phyloP scores from a whole-genome alignment of 139 green algal genomes.

The Chlamydomonas applanata region DNA sequence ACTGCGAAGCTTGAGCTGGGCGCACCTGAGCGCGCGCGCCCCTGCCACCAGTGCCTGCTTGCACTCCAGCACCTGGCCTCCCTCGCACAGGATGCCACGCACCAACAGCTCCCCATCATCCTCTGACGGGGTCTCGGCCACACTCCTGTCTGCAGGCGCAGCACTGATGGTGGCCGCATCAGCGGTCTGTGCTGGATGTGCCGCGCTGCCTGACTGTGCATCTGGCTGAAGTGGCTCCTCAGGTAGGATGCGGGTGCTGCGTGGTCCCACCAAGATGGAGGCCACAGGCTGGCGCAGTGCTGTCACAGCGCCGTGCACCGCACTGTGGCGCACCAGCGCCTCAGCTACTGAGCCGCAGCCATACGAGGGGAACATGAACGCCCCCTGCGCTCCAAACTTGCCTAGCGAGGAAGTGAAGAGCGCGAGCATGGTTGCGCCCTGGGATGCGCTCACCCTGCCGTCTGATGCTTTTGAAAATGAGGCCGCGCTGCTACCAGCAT shows the following conservation, averaged over 20 bases:
- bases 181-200: background rate
- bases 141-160: background rate
- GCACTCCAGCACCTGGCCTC: background rate
- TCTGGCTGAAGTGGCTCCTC: background rate
- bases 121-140: background rate
- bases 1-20: too few species aligned
- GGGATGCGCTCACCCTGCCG: background rate
- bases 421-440: constrained; percentile 24
- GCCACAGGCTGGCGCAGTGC: constrained; percentile 43
- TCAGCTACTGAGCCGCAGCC: constrained; percentile 62
- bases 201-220: background rate
- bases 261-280: constrained; percentile 19
- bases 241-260: background rate
- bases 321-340: constrained; percentile 41
- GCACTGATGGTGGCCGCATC: background rate
- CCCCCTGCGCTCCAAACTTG: constrained; percentile 30
- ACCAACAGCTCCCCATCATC: background rate
- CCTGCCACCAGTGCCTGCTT: constrained; percentile 6
- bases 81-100: background rate
- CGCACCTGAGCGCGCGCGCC: background rate
- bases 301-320: constrained; percentile 53
- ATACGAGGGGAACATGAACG: constrained; percentile 62
- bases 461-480: background rate
- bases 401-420: constrained; percentile 51
- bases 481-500: constrained; percentile 1